Evolutionary conservation across 2,329 filamentous ascomycete species (phyloP).

Genomic region (Alternaria sp.): DNA sequence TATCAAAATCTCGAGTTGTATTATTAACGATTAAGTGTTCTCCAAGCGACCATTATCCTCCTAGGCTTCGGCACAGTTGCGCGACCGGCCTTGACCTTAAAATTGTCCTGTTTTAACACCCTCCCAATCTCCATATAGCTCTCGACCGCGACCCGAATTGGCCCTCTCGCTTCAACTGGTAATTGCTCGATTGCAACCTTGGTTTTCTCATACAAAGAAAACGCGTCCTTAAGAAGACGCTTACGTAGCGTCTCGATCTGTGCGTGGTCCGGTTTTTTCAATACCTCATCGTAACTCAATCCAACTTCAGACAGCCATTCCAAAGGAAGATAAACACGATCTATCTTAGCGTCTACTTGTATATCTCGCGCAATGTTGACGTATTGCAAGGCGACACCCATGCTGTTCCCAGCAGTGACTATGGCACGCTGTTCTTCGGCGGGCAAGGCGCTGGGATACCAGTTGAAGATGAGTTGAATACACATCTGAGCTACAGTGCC

Average conservation of each 20-base stretch:
- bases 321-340: slow-evolving; percentile 71
- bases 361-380: slow-evolving; percentile 80
- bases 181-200: slow-evolving; percentile 65
- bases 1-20: background rate
- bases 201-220: slow-evolving; percentile 64
- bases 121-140: slow-evolving; percentile 79
- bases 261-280: slow-evolving; percentile 57
- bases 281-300: slow-evolving; percentile 61
- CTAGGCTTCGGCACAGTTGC: slow-evolving; percentile 56
- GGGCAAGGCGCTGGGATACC: slow-evolving; percentile 51
- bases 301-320: slow-evolving; percentile 67
- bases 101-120: slow-evolving; percentile 59
- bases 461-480: slow-evolving; percentile 69
- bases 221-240: slow-evolving; percentile 65
- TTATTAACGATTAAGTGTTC: slow-evolving; percentile 51
- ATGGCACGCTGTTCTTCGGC: slow-evolving; percentile 51
- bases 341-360: slow-evolving; percentile 67
- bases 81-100: slow-evolving; percentile 52
- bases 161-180: slow-evolving; percentile 65
- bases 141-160: slow-evolving; percentile 73
- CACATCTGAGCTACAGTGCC: slow-evolving; percentile 75
- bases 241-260: slow-evolving; percentile 59
- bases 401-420: slow-evolving; percentile 63
- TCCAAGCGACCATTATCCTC: slow-evolving; percentile 65
- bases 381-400: slow-evolving; percentile 78